Evolutionary conservation across 306 rosid genomes (phyloP), one percentile per base, ranked within the genome.

Genomic region (Malus orientalis): DNA sequence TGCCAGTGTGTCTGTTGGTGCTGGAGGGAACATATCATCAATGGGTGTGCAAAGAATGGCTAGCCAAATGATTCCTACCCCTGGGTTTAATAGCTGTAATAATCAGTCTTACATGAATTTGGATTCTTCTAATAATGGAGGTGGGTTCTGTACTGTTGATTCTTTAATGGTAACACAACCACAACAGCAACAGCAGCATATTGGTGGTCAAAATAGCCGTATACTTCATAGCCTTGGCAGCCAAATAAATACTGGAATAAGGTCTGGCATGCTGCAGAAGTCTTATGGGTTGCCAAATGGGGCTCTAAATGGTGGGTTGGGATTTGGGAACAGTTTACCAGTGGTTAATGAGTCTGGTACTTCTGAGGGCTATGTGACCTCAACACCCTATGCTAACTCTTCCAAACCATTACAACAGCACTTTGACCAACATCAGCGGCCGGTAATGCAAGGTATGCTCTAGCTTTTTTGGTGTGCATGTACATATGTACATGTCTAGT

Each of bases 51-150:
- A 86, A 76, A 86, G 93, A 80, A 78, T 80, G 68, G 49, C 91
- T 29, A 95, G 99, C 80, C 99, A 95, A 79, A 95, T 95, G 99
- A 95, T 95, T 86, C 99, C 99, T 47, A 92, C 99, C 59, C 99
- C 99, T 55, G 97, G 99, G 51, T 95, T 90, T 76, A 85, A 72
- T 77, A 87, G 81, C 78, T 83, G 73, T 84, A 79, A 45, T 75
- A 88, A 85, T 62, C 91, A 85, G 75, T 87, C 97, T 60, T 85
- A 86, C 80, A 80, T 79, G 84, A 92, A 85, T 81, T 22, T 83
- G 77, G 99, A 89, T 67, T 74, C 96, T 77, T 87, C 95, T 25
- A 86, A 74, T 72, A 90, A 82, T 72, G 83, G 91, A 30, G 78
- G 80, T 85, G 88, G 84, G 77, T 89, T 90, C 83, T 88, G 97